Evolutionary conservation across 2,329 filamentous ascomycete species (phyloP).

Genomic region (Colletotrichum salicis): DNA sequence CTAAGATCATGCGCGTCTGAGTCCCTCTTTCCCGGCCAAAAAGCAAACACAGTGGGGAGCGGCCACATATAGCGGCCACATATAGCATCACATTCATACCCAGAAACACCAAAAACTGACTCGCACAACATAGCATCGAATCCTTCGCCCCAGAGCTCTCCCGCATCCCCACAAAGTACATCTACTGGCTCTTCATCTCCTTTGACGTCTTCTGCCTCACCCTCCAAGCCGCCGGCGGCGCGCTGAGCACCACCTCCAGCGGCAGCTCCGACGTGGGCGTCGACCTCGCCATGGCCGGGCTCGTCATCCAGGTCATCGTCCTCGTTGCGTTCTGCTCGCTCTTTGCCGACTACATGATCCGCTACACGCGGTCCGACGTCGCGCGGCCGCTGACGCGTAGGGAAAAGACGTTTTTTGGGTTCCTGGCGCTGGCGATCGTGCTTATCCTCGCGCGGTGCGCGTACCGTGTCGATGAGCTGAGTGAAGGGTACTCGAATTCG

Average conservation of each 20-base stretch:
- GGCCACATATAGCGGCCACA: neutral
- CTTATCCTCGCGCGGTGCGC: slow-evolving; percentile 70
- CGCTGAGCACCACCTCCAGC: slow-evolving; percentile 55
- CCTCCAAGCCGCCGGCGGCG: slow-evolving; percentile 66
- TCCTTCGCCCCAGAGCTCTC: slow-evolving; percentile 50
- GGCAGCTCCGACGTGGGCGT: slow-evolving; percentile 57
- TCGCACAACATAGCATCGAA: slow-evolving; percentile 46
- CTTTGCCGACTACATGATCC: slow-evolving; percentile 59
- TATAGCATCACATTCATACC: neutral
- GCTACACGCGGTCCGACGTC: slow-evolving; percentile 42
- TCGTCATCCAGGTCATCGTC: slow-evolving; percentile 67
- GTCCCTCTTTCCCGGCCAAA: neutral
- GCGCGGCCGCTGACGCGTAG: slow-evolving; percentile 39
- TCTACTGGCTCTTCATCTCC: slow-evolving; percentile 61
- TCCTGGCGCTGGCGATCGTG: slow-evolving; percentile 63
- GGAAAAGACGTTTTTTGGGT: slow-evolving; percentile 59
- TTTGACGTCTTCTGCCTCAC: slow-evolving; percentile 65
- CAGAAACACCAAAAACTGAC: neutral
- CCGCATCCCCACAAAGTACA: slow-evolving; percentile 51
- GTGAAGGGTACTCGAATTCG: slow-evolving; percentile 66
- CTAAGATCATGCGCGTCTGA: neutral
- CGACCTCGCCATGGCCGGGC: slow-evolving; percentile 57
- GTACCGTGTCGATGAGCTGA: slow-evolving; percentile 73
- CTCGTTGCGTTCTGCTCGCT: slow-evolving; percentile 62
- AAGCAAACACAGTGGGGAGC: neutral